These are phyloP conservation scores for Neopestalotiopsis rosae DNA, from an alignment of 2,329 filamentous ascomycete genomes.

Conservation along the genomic window DNA sequence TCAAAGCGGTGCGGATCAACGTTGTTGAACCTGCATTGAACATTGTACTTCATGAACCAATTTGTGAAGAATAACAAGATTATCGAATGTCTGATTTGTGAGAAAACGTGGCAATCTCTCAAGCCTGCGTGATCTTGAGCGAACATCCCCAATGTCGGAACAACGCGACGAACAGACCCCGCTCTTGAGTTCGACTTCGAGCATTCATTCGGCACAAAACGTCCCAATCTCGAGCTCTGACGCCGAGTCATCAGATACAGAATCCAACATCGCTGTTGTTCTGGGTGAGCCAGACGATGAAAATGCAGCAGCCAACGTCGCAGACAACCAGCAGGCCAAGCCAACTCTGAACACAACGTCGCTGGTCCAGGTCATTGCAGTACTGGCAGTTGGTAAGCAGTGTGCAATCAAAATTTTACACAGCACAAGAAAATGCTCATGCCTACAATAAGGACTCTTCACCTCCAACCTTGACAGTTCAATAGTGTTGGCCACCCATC, in stretches of 20 bases:
- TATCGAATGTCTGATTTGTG: background rate
- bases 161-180: conserved; percentile 10
- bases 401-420: background rate
- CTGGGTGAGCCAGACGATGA: background rate
- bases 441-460: background rate
- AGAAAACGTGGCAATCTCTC: background rate
- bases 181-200: conserved; percentile 7
- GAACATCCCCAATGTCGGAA: background rate
- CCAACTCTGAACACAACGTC: conserved; percentile 1
- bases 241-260: background rate
- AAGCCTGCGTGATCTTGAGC: too few species aligned
- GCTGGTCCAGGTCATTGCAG: conserved; percentile 9
- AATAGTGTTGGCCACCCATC: conserved; percentile 19
- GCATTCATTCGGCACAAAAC: background rate
- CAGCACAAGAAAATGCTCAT: background rate
- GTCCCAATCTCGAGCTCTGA: background rate
- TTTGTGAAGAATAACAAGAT: background rate
- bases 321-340: conserved; percentile 10
- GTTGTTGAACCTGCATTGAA: background rate
- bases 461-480: conserved; percentile 17
- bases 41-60: background rate
- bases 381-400: conserved; percentile 1
- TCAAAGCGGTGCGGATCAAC: background rate
- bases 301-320: background rate
- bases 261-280: background rate